These are phyloP conservation scores for Fraxinus angustifolia DNA, from an alignment of 305 asterid species.

Conservation along the genomic window DNA sequence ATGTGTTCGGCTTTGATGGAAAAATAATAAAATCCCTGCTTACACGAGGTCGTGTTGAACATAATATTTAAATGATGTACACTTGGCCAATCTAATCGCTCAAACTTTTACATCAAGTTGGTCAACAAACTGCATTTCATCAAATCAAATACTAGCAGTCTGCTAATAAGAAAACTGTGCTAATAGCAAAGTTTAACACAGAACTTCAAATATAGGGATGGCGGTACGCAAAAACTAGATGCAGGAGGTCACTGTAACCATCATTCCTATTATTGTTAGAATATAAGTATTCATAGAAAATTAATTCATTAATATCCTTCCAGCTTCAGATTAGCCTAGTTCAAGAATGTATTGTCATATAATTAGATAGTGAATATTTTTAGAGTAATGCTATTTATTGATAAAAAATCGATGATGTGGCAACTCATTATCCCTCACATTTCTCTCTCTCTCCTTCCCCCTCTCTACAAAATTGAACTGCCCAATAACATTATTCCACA, in stretches of 20 bases:
- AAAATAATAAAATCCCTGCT: background rate
- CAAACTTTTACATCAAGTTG: background rate
- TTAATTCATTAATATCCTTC: background rate
- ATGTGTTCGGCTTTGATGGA: background rate
- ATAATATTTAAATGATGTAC: background rate
- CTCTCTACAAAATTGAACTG: too few species aligned
- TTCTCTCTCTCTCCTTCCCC: background rate
- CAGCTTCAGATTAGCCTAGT: background rate
- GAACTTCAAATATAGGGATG: background rate
- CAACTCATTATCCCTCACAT: background rate
- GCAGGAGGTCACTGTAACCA: background rate
- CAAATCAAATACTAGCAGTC: background rate
- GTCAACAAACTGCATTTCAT: background rate
- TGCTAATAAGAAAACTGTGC: background rate
- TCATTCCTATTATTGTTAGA: background rate
- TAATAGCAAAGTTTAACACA: background rate
- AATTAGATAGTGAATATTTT: conserved; percentile 1
- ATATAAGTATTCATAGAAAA: background rate
- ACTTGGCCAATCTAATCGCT: background rate
- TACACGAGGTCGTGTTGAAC: background rate
- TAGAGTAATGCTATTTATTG: background rate
- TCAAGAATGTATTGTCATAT: background rate
- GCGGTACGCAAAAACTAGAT: background rate
- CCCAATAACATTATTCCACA: background rate
- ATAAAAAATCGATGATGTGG: background rate